Percentiles rank a stretch among this genome's conserved stretches.
These are phyloP conservation scores for Clarkia xantiana DNA, from an alignment of 345 rosid genomes.

Conservation along the genomic window DNA sequence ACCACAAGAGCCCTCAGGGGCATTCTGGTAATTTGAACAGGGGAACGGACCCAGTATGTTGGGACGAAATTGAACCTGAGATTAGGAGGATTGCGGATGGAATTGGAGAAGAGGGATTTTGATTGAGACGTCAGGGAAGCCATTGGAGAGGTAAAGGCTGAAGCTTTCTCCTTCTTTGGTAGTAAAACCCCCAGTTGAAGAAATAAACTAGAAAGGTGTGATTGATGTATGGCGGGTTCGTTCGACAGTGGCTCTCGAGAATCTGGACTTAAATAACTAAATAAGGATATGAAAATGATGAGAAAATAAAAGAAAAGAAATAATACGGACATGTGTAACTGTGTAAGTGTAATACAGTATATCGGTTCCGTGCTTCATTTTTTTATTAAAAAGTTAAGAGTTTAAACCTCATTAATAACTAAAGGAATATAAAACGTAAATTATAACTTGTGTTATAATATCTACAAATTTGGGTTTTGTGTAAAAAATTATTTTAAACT, in stretches of 20 bases:
- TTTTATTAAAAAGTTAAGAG: not conserved
- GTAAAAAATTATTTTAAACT: too few relatives aligned
- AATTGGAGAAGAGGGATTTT: slow-evolving; percentile 21
- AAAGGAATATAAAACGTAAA: too few relatives aligned
- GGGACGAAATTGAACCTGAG: slow-evolving; percentile 21
- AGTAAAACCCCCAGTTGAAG: too few relatives aligned
- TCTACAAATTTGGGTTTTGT: too few relatives aligned
- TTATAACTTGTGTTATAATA: too few relatives aligned
- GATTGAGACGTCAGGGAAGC: slow-evolving; percentile 49
- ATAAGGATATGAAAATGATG: too few relatives aligned
- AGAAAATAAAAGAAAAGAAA: too few relatives aligned
- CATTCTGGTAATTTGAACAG: slow-evolving; percentile 15
- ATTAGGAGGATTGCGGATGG: slow-evolving; percentile 7
- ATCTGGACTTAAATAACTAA: too few relatives aligned
- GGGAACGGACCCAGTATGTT: slow-evolving; percentile 6
- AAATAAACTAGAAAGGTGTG: too few relatives aligned
- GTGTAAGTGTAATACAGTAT: not conserved
- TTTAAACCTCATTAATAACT: not conserved
- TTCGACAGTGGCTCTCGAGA: too few relatives aligned
- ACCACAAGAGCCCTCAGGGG: slow-evolving; percentile 24
- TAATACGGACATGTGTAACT: too few relatives aligned
- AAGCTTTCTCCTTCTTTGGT: slow-evolving; percentile 1
- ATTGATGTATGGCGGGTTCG: too few relatives aligned
- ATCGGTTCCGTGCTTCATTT: not conserved
- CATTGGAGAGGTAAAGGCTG: slow-evolving; percentile 18